Evolutionary conservation across 305 asterid genomes (phyloP).

Genomic region (Rubia tinctorum): DNA sequence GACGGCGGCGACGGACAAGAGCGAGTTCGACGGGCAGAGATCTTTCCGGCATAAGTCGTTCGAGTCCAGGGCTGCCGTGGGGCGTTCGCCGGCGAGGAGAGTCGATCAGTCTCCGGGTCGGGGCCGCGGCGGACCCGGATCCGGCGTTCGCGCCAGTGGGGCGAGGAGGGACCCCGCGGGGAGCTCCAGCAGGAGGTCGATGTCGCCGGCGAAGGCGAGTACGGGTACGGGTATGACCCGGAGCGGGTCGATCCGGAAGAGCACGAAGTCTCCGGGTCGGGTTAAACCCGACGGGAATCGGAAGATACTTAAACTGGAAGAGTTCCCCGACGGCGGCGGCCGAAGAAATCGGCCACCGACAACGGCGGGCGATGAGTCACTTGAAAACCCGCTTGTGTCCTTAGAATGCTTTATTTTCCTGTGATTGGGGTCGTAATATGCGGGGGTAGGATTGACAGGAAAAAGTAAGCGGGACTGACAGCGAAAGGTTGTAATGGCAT

Average conservation of each 20-base stretch:
- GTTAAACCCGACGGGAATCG: constrained; percentile 49
- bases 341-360: constrained; percentile 40
- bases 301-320: constrained; percentile 40
- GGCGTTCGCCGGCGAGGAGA: constrained; percentile 30
- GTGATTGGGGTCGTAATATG: constrained; percentile 14
- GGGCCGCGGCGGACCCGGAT: constrained; percentile 24
- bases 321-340: constrained; percentile 19
- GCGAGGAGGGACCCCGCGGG: constrained; percentile 25
- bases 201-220: constrained; percentile 34
- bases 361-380: constrained; percentile 51
- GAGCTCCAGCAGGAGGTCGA: constrained; percentile 30
- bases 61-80: constrained; percentile 13
- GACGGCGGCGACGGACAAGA: constrained; percentile 12
- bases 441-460: neutral
- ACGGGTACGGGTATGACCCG: constrained; percentile 19
- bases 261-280: constrained; percentile 39
- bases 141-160: constrained; percentile 12
- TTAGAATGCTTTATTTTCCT: constrained; percentile 87
- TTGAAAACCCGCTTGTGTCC: constrained; percentile 93
- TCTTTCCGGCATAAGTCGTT: constrained; percentile 20
- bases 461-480: neutral
- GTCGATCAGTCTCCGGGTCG: constrained; percentile 34
- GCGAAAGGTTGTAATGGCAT: neutral
- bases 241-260: constrained; percentile 25
- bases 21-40: constrained; percentile 20